Base-by-base conservation (phyloP, 2,329 filamentous ascomycete genomes). In the Diaporthe vexans region DNA sequence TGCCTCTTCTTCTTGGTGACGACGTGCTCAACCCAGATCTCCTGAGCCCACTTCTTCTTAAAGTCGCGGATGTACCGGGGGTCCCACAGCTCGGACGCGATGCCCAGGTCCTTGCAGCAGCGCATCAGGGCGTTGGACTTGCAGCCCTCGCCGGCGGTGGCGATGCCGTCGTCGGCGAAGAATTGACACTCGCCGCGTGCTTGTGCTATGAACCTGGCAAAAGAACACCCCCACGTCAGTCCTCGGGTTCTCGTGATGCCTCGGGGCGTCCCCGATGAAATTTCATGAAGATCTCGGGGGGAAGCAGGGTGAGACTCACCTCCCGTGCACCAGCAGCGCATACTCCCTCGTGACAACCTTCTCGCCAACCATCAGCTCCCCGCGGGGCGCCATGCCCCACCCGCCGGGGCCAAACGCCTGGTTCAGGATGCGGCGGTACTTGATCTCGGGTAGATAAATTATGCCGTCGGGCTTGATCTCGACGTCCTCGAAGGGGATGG, bases 401-500 rank as follows among this genome's bases (percentile, higher is more conserved):
- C 94, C 97, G 71, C 97, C 97, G 0, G 97, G 97, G 0, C 97
- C 96, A 85, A 99, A 99, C 0, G 95, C 95, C 79, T 88, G 87
- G 83, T 98, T 98, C 79, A 99, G 84, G 77, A 97, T 96, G 76
- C 96, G 88, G 58, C 97, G 88, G 85, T 99, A 99, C 86, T 98
- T 98, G 87, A 99, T 98, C 88, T 99, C 97, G 17, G 97, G 97
- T 74, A 99, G 87, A 83, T 98, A 99, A 75, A 98, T 87, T 78
- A 99, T 96, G 46, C 97, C 97, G 85, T 99, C 97, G 43, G 97
- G 96, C 87, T 99, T 99, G 81, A 99, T 93, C 86, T 99, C 97
- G 72, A 99, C 92, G 84, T 98, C 96, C 63, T 92, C 89, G 0
- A 89, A 85, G 71, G 91, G 85, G 17, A 97, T 82, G 1, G 92